Conservation (phyloP, 179 eudicot genomes). For the Amaranthus tricolor region DNA sequence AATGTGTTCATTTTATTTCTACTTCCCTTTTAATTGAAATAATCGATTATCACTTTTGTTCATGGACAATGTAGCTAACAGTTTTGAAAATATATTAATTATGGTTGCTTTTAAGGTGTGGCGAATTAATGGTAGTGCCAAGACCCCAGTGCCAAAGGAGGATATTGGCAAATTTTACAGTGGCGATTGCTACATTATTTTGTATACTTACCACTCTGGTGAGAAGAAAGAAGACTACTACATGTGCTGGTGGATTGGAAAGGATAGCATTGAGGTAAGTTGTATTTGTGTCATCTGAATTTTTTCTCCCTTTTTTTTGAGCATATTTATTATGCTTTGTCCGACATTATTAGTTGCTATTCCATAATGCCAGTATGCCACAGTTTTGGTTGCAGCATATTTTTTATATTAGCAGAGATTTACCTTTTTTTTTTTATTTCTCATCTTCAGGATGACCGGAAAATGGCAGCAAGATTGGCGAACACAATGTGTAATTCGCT, state of each 20-base stretch:
- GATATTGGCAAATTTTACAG: conserved; percentile 92
- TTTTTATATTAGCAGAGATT: not conserved
- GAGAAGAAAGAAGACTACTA: conserved; percentile 97
- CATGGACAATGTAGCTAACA: not conserved
- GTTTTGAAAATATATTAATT: conserved; percentile 8
- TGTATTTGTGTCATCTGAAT: not conserved
- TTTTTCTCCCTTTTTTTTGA: not conserved
- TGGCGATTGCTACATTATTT: conserved; percentile 95
- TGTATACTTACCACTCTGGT: conserved; percentile 81
- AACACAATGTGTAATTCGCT: conserved; percentile 84
- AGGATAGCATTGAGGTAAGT: conserved; percentile 89
- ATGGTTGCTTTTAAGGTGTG: conserved; percentile 60
- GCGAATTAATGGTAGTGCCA: conserved; percentile 86
- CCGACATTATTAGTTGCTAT: not conserved
- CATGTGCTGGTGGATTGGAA: conserved; percentile 98
- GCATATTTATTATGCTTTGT: conserved; percentile 33
- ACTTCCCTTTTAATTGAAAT: not conserved
- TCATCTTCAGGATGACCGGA: conserved; percentile 76
- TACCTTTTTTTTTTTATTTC: conserved; percentile 8
- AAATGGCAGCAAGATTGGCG: conserved; percentile 73
- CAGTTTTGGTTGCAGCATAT: not conserved
- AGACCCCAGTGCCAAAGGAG: conserved; percentile 72
- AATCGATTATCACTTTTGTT: conserved; percentile 3
- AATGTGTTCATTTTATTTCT: not conserved
- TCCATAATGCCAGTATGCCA: not conserved